Base-by-base conservation (phyloP, 352 stramenopile genomes). In the Phytophthora citricola region DNA sequence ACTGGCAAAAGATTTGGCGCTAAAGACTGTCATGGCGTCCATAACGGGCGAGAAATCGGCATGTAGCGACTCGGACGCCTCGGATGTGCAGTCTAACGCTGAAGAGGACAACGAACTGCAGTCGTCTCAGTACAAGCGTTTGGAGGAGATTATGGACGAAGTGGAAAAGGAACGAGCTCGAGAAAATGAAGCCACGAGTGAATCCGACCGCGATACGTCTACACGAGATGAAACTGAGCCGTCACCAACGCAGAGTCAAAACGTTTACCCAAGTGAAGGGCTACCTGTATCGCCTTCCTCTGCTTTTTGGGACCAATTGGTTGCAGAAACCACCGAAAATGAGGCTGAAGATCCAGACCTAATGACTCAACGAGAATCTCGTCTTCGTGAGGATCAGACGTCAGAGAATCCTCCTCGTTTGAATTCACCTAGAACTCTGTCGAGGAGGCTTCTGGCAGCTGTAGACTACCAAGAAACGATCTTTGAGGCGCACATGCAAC, bases 381-480 rank as follows among this genome's bases (percentile, higher is more conserved):
- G 32, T n/a, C 43, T 64, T 45, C 48, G n/a, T 15, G 46, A 63
- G 12, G 63, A 66, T 22, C 43, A 70, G 10, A 40, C 44, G 60
- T 46, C 27, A 2, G 69, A 83, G 24, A 62, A 62, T 11, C 36
- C 71, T 2, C 48, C 69, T 7, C 39, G 72, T 0, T 34, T 79
- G 10, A 62, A 86, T 45, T 91, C 85, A 0, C 81, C 85, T 1
- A 70, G 61, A 15, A 73, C 81, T 2, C 75, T 93, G 0, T 77
- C 83, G 0, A 79, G 71, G 31, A 69, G 57, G 10, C 43, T 93
- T 27, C 62, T 93, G 6, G 83, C 83, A 6, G 83, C 83, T 31
- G 78, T 93, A 1, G 85, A 88, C 45, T 91, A 86, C 34, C 81
- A 90, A 50, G 85, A 93, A 56, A 69, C 78, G 1, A 79, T 93